Conservation (phyloP, 169 alveolate species). For the Cystoisospora suis region DNA sequence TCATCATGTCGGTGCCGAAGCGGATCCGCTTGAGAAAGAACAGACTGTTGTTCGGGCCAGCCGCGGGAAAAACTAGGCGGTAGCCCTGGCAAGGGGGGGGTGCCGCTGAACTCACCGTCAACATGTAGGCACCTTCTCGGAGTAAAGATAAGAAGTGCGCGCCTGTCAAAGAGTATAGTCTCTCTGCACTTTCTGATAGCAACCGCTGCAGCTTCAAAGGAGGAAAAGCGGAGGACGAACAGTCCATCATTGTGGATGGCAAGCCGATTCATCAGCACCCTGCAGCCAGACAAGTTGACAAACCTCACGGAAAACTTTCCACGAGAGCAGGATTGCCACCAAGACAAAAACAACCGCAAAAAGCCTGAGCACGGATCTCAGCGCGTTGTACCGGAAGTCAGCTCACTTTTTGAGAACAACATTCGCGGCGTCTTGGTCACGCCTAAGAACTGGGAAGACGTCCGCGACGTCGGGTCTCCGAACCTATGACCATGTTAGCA, state of each 20-base stretch:
- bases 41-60: too few relatives aligned
- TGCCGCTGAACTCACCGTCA: constrained; percentile 42
- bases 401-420: constrained; percentile 26
- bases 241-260: constrained; percentile 56
- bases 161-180: constrained; percentile 44
- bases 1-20: too few relatives aligned
- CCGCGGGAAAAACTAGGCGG: too few relatives aligned
- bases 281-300: neutral
- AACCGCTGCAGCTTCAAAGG: constrained; percentile 64
- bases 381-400: too few relatives aligned
- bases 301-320: too few relatives aligned
- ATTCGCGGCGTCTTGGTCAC: constrained; percentile 14
- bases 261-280: constrained; percentile 53
- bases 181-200: constrained; percentile 65
- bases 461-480: neutral
- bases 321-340: too few relatives aligned
- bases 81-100: too few relatives aligned
- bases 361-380: neutral
- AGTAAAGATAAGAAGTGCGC: constrained; percentile 55
- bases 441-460: constrained; percentile 29
- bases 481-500: too few relatives aligned
- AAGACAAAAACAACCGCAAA: too few relatives aligned
- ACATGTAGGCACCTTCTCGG: constrained; percentile 60
- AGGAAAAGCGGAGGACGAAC: constrained; percentile 54
- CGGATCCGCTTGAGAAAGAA: too few relatives aligned